Evolutionary conservation across 768 basidiomycete genomes (phyloP), one percentile per base, ranked within the genome.

Genomic region (Lentinula lateritia): DNA sequence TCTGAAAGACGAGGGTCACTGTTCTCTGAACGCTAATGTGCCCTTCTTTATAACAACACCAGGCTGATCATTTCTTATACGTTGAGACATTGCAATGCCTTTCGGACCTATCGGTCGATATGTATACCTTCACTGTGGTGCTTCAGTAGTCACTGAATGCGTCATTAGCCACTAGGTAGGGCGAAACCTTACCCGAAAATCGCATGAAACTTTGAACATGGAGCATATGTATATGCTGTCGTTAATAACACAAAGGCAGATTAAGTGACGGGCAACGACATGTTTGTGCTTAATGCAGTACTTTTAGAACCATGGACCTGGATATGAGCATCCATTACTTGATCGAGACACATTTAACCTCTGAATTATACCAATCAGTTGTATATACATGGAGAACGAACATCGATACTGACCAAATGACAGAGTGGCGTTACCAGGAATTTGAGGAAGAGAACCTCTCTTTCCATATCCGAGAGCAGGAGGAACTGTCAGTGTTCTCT

Each of bases 371-470:
- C 8, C 10, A 52, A 50, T 34, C 52, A 61, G 8, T 48, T 39
- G 43, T 7, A 18, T 28, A 42, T 48, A 45, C 42, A 13, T 18
- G 16, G 58, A 36, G 46, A 28, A 13, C 8, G 38, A 62, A 20
- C 15, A 43, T 50, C 32, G 43, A 50, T 16, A 76, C 87, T 64
- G 66, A 91, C 90, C 94, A 69, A 96, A 96, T 63, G 77, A 79
- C 56, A 96, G 80, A 15, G 90, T 93, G 6, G 94, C 87, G 73
- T 90, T 90, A 43, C 85, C 68, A 56, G 94, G 94, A 60, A 96
- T 95, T 9, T 71, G 81, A n/a, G 68, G 71, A 2, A 63, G 64
- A 6, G 74, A 70, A 13, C 70, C 73, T 66, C 76, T 75, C 68
- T 87, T 87, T 48, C 95, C 96, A 64, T 90, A 92, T 18, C 72